A percentile compares a stretch with the other conserved stretches of the same genome.
These are phyloP conservation scores for Amaranthus palmeri DNA, from an alignment of 148 eudicot genomes.

Conservation along the genomic window DNA sequence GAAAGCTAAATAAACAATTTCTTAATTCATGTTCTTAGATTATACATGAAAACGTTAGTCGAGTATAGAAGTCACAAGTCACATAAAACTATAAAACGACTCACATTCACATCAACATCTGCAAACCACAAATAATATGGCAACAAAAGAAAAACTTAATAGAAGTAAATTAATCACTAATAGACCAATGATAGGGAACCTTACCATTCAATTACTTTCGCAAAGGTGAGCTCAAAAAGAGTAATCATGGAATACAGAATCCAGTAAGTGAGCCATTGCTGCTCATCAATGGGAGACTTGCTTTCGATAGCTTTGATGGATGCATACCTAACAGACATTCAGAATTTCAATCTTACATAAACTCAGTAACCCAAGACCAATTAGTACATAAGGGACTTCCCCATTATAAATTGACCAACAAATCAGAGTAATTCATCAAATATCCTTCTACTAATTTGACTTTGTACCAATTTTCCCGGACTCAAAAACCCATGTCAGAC, in stretches of 20 bases:
- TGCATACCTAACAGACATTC: conserved; percentile 59
- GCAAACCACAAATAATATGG: neutral
- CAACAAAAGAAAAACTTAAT: too few species aligned
- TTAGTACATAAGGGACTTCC: neutral
- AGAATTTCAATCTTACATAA: neutral
- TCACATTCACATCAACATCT: neutral
- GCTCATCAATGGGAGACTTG: conserved; percentile 73
- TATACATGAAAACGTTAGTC: neutral
- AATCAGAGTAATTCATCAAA: too few species aligned
- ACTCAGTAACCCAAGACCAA: neutral
- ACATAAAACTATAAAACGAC: neutral
- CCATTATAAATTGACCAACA: neutral
- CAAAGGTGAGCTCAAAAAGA: conserved; percentile 88
- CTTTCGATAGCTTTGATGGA: conserved; percentile 91
- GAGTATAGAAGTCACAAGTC: neutral
- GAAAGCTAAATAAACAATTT: neutral
- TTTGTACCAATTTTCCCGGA: too few species aligned
- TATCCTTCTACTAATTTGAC: neutral
- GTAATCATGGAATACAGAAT: conserved; percentile 85
- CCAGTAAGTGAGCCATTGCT: conserved; percentile 99
- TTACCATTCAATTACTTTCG: conserved; percentile 79
- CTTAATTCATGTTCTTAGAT: neutral
- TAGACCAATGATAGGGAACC: conserved; percentile 6
- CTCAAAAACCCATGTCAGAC: too few species aligned
- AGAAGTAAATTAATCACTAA: too few species aligned